phyloP scores from a whole-genome alignment of 139 green algal genomes.

The Coccomyxa sp. region DNA sequence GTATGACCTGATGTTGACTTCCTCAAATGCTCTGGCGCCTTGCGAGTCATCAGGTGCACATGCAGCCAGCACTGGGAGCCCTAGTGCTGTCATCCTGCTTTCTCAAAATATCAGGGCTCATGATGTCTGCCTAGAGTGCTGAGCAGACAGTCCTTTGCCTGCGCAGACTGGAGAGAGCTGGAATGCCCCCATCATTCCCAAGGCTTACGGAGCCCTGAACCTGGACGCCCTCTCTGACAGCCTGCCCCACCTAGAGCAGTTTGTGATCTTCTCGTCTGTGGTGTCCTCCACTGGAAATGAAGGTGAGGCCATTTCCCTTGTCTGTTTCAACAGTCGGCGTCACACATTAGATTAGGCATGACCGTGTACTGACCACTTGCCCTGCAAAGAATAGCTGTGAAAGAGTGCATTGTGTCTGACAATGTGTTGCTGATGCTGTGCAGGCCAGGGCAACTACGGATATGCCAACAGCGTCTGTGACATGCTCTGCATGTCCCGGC shows the following conservation, averaged over 20 bases:
- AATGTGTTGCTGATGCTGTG: no score
- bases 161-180: constrained; percentile 7
- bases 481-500: not conserved
- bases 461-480: not conserved
- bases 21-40: no score
- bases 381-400: no score
- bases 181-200: constrained; percentile 3
- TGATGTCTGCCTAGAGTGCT: not conserved
- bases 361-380: no score
- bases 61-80: not conserved
- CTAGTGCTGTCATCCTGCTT: no score
- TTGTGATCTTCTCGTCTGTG: constrained; percentile 1
- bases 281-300: constrained; percentile 4
- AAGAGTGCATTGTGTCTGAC: no score
- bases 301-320: not conserved
- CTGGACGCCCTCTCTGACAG: not conserved
- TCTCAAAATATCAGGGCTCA: no score
- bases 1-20: no score
- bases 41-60: not conserved
- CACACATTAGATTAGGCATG: no score
- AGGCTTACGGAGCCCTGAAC: not conserved
- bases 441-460: constrained; percentile 8
- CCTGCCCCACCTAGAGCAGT: constrained; percentile 1
- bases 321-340: not conserved
- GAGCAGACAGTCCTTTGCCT: not conserved